These are phyloP conservation scores for Trypanosomatidae sp. DNA, from an alignment of 208 protist species.

Conservation along the genomic window DNA sequence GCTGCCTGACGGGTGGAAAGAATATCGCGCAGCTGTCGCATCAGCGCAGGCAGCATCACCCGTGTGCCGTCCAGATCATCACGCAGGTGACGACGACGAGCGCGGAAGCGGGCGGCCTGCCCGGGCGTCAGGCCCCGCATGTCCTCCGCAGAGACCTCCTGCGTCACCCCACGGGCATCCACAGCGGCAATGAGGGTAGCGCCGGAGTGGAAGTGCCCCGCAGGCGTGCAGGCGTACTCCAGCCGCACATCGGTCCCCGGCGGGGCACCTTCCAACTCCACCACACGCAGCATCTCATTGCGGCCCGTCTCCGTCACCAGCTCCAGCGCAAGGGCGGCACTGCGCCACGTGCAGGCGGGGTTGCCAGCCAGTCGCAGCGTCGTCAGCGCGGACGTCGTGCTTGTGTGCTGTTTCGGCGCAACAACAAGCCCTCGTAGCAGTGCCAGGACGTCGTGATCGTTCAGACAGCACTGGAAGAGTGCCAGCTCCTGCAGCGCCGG, in stretches of 20 bases:
- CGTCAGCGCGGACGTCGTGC: background rate
- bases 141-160: too few species aligned
- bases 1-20: too few species aligned
- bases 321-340: conserved; percentile 13
- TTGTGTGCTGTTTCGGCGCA: background rate
- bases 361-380: conserved; percentile 22
- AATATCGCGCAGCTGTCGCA: too few species aligned
- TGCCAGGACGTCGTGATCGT: conserved; percentile 45
- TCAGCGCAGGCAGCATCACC: too few species aligned
- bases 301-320: conserved; percentile 6
- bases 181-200: conserved; percentile 1
- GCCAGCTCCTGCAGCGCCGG: conserved; percentile 49
- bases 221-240: conserved; percentile 28
- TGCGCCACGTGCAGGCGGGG: conserved; percentile 22
- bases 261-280: conserved; percentile 18
- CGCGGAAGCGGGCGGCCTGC: too few species aligned
- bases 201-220: conserved; percentile 28
- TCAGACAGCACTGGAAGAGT: conserved; percentile 60
- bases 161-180: background rate
- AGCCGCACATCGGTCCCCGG: conserved; percentile 21
- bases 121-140: too few species aligned
- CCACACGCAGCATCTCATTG: conserved; percentile 13
- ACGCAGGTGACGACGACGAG: too few species aligned
- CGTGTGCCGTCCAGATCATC: too few species aligned
- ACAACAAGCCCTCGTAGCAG: conserved; percentile 38